Percentiles rank a stretch among this genome's conserved stretches.
These are phyloP conservation scores for Coemansia sp. DNA, from an alignment of 192 early-diverging fungal species.

Conservation along the genomic window DNA sequence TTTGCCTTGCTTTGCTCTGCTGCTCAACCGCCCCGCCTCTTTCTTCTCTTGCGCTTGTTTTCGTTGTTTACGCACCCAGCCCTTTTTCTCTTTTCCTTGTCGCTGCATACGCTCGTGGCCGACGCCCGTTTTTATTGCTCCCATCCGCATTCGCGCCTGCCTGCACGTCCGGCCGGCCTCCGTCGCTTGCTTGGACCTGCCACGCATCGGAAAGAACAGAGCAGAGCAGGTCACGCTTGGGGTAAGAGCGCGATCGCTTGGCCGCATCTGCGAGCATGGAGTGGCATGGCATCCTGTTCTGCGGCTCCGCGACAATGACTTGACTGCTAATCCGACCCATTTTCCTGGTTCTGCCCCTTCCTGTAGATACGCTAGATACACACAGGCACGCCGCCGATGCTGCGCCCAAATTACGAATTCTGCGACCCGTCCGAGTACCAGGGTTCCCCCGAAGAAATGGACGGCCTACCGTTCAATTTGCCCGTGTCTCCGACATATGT, in stretches of 20 bases:
- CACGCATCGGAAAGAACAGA: not conserved
- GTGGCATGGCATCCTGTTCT: too few species aligned
- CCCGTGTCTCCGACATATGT: slow-evolving; percentile 46
- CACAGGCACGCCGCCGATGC: slow-evolving; percentile 14
- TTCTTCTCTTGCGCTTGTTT: not conserved
- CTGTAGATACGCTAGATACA: slow-evolving; percentile 4
- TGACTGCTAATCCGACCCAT: slow-evolving; percentile 6
- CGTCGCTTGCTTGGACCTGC: not conserved
- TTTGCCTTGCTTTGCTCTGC: not conserved
- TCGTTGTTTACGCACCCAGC: not conserved
- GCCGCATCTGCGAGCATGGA: not conserved
- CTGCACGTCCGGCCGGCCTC: slow-evolving; percentile 1
- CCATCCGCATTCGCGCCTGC: not conserved
- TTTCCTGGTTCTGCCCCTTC: slow-evolving; percentile 1
- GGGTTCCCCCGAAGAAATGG: slow-evolving; percentile 33
- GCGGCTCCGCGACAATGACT: not conserved
- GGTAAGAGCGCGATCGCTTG: slow-evolving; percentile 9
- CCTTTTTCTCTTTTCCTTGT: slow-evolving; percentile 2
- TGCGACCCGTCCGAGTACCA: slow-evolving; percentile 48
- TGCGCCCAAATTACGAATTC: slow-evolving; percentile 50
- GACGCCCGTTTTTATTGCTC: not conserved
- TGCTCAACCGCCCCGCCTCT: slow-evolving; percentile 4
- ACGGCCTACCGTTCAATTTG: slow-evolving; percentile 31
- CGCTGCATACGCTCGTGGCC: not conserved
- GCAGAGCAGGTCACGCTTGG: not conserved